Evolutionary conservation across 2,329 filamentous ascomycete genomes (phyloP), one percentile per base, ranked within the genome.

Genomic region (Trichothecium roseum): DNA sequence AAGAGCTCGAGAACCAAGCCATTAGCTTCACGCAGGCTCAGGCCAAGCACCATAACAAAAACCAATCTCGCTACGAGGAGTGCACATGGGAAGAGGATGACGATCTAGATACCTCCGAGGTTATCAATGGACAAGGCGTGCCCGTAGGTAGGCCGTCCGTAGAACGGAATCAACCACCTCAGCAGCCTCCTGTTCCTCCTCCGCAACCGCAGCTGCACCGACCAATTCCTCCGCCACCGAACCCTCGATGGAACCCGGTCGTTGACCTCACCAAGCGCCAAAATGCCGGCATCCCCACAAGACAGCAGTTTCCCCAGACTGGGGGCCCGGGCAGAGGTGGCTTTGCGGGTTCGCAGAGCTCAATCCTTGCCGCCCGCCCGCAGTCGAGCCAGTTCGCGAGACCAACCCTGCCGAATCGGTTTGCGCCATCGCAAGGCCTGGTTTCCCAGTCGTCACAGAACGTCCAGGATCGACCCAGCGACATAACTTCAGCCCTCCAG

Each of bases 1-100:
- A 74, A 45, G 74, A 79, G 50, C 69, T 82, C 42, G 78, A 82
- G 50, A 69, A 71, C 47, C 69, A 71, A 48, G 77, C 77, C 28
- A 73, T 80, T 43, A 69, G 71, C 44, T 68, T 68, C 44, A 80
- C 76, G 4, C 73, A 78, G 45, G 63, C 60, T 24, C 62, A 52
- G 36, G 63, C 60, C 26, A 62, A 52, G 36, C 48, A 50, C 17
- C 52, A 56, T 37, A 45, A 44, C 17, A 49, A 47, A 12, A 43
- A 46, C 3, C 43, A 49, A 37, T 36, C 46, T 35, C 36, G 49
- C 35, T 53, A 53, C 14, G 48, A 56, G 28, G 55, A 63, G 16
- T 60, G 62, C 30, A 58, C 62, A n/a, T 63, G 62, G 46, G 60
- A 69, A 36, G 68, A 73, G 28, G 69, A 74, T 29, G 71, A 74